Evolutionary conservation across 805 yeast genomes (phyloP).

Genomic region (Candida awuae): DNA sequence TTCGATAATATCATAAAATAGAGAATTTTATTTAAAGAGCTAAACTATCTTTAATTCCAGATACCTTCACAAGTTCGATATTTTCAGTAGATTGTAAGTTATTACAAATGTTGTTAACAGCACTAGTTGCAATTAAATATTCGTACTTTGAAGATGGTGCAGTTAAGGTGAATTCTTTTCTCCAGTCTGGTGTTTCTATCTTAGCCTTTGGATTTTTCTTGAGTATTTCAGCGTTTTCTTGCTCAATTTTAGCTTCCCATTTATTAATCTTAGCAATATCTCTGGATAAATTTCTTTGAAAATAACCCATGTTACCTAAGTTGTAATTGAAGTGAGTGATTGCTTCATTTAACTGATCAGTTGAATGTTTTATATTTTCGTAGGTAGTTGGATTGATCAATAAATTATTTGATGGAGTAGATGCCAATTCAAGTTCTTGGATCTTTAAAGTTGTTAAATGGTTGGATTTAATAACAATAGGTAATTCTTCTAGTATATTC

Average conservation of each 20-base stretch:
- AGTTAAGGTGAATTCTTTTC: conserved; percentile 55
- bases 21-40: too few relatives aligned
- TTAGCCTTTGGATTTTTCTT: conserved; percentile 44
- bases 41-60: conserved; percentile 30
- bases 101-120: conserved; percentile 61
- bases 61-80: conserved; percentile 54
- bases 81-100: conserved; percentile 67
- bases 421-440: conserved; percentile 19
- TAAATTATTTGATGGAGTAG: conserved; percentile 20
- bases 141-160: conserved; percentile 70
- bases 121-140: conserved; percentile 58
- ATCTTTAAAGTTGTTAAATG: conserved; percentile 42
- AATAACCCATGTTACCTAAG: conserved; percentile 72
- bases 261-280: conserved; percentile 62
- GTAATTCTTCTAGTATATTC: conserved; percentile 66
- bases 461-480: conserved; percentile 58
- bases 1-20: too few relatives aligned
- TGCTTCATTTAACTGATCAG: conserved; percentile 58
- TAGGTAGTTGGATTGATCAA: conserved; percentile 35
- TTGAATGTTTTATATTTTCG: conserved; percentile 35
- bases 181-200: conserved; percentile 51
- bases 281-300: conserved; percentile 66
- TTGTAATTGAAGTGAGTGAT: conserved; percentile 72
- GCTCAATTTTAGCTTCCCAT: conserved; percentile 65
- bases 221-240: conserved; percentile 55